Evolutionary conservation across 2,329 filamentous ascomycete genomes (phyloP), one percentile per base, ranked within the genome.

Genomic region (Microdochium bolleyi): DNA sequence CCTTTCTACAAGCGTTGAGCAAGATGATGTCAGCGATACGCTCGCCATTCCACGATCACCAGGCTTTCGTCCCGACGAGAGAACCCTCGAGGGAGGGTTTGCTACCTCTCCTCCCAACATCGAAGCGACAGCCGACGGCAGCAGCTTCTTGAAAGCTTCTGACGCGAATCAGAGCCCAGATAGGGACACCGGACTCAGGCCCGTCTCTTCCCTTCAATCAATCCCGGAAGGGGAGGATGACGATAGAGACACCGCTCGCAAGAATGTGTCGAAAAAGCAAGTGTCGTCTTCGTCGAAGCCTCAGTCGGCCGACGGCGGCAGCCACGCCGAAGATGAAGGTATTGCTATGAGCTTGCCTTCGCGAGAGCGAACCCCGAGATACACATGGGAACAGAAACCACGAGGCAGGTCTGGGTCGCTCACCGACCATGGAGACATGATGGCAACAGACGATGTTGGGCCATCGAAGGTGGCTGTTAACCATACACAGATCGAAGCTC

Each of bases 1-100:
- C 49, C 58, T 67, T 37, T 64, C 63, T 21, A 58, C 57, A 8
- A 61, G 57, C 48, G 53, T 65, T 38, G 60, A 64, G 1, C 55
- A 56, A 9, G 63, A 66, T 53, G 57, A 61, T 2, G 37, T 64
- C 21, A 55, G 59, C 22, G 57, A 61, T 21, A 30, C 24, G 11
- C 48, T 30, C 10, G 56, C 49, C 8, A 48, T 52, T 11, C 50
- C 58, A 10, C 53, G 55, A 1, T 59, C 64, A 10, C 53, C 61
- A 2, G 21, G 41, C n/a, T 16, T 34, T 62, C 8, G 41, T 60
- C 24, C 50, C 22, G 19, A 49, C 24, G 48, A 46, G 32, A 32
- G 30, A 25, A 24, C 50, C 9, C 52, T 54, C 7, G 32, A 38
- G 25, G 32, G 19, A 24, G 24, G 13, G 4, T 27, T 7, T 19